These are phyloP conservation scores for Penicillium sp. DNA, from an alignment of 2,329 filamentous ascomycete genomes.

Conservation along the genomic window DNA sequence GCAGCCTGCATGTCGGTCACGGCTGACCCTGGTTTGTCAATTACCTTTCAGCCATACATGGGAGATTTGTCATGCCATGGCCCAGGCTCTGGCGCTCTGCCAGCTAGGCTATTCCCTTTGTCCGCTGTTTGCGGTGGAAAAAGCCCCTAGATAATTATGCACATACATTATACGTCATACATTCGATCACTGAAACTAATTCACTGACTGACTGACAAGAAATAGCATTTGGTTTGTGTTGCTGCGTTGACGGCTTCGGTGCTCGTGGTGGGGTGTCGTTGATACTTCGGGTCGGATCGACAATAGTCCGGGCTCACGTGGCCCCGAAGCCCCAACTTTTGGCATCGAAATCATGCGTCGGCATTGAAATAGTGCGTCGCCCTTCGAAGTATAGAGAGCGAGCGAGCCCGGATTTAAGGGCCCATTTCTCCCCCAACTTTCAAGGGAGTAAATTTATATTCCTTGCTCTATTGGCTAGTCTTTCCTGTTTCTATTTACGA, in stretches of 20 bases:
- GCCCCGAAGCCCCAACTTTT: background rate
- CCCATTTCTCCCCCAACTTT: conserved; percentile 13
- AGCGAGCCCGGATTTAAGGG: background rate
- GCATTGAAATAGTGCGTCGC: background rate
- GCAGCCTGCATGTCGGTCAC: too few relatives aligned
- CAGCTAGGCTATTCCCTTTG: too few relatives aligned
- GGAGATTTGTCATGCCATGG: too few relatives aligned
- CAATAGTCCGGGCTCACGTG: background rate
- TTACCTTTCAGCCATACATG: too few relatives aligned
- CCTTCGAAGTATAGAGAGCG: conserved; percentile 1
- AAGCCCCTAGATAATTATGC: too few relatives aligned
- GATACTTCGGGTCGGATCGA: background rate
- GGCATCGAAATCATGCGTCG: background rate
- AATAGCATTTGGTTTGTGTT: conserved; percentile 32
- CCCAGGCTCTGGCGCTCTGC: too few relatives aligned
- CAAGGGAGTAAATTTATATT: conserved; percentile 23
- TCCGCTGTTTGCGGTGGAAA: too few relatives aligned
- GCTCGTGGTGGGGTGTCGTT: conserved; percentile 29
- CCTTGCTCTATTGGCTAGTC: conserved; percentile 33
- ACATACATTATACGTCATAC: too few relatives aligned
- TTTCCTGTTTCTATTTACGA: conserved; percentile 24
- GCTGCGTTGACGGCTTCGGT: conserved; percentile 28
- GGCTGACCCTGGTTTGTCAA: too few relatives aligned
- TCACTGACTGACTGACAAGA: background rate
- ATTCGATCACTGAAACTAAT: too few relatives aligned